Evolutionary conservation across 2,329 filamentous ascomycete species (phyloP), one percentile per base, ranked within the genome.

Genomic region (Helminthosporium solani): DNA sequence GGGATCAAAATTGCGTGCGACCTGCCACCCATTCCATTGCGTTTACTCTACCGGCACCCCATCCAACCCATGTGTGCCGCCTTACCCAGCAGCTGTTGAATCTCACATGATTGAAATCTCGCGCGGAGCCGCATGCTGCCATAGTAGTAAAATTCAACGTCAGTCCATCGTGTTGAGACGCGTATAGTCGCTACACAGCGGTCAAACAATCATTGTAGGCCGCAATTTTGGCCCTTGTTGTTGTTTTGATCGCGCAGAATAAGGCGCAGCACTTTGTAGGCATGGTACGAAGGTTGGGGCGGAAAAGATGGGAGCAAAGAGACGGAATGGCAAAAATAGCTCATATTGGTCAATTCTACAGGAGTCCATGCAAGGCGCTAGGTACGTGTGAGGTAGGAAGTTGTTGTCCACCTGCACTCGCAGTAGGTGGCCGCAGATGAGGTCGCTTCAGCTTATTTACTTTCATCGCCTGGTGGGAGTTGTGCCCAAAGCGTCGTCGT

Each of bases 91-190:
- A 68, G 63, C 57, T 53, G 57, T 51, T 58, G 57, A 47, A 50
- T 54, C 66, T 71, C 68, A 71, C 68, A 70, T 71, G 68, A 71
- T 62, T 57, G 52, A 50, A 50, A 54, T 52, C 57, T 51, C 56
- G 62, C 54, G 64, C 61, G 64, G 63, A 60, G 56, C 61, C 65
- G 61, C 64, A 64, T 58, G 46, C 28, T 14, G 16, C 18, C 12
- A 30, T n/a, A 14, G 28, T 64, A 70, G 68, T 64, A 65, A 71
- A 69, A 52, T 58, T 60, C 68, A 68, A 71, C 68, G 68, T 71
- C 68, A 56, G 39, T 44, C 42, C 59, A 58, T 62, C 39, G 36
- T 37, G 27, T 50, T 20, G 40, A 48, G 35, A 44, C 40, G 43
- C 42, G 42, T n/a, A 43, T 42, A 38, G 44, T 45, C 52, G 44